Conservation (phyloP, 495 filamentous ascomycete genomes). For the Saxispiralis lemnorum region DNA sequence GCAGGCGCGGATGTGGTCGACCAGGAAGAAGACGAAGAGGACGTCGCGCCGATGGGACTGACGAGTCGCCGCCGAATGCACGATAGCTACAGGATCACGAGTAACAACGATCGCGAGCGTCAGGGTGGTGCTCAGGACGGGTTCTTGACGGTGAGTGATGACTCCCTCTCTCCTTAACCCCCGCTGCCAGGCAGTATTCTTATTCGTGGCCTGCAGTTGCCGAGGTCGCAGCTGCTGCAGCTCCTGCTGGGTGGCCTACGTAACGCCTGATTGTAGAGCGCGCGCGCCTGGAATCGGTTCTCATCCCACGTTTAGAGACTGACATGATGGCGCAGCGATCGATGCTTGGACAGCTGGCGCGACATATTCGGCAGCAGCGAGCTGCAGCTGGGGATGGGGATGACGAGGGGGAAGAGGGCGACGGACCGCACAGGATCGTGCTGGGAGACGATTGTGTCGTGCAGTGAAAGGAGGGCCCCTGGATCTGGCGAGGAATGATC, state of each 20-base stretch:
- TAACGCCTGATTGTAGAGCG: too few species aligned
- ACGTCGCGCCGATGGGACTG: constrained; percentile 27
- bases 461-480: constrained; percentile 3
- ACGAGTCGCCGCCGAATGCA: constrained; percentile 41
- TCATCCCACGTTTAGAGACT: too few species aligned
- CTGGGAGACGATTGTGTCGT: constrained; percentile 31
- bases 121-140: constrained; percentile 44
- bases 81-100: constrained; percentile 44
- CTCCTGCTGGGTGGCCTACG: constrained; percentile 8
- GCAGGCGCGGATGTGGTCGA: constrained; percentile 1
- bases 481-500: too few species aligned
- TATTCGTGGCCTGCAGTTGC: neutral
- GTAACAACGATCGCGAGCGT: constrained; percentile 45
- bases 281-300: too few species aligned
- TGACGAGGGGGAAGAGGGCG: constrained; percentile 14
- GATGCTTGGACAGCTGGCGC: constrained; percentile 42
- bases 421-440: constrained; percentile 18
- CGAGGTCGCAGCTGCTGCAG: constrained; percentile 4
- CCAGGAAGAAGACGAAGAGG: constrained; percentile 16
- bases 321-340: constrained; percentile 26
- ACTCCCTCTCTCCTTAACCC: too few species aligned
- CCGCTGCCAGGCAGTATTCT: neutral
- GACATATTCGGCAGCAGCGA: constrained; percentile 27
- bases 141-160: constrained; percentile 40
- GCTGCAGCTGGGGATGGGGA: constrained; percentile 10